Evolutionary conservation across 768 basidiomycete species (phyloP), one percentile per base, ranked within the genome.

Genomic region (Suillus bovinus): DNA sequence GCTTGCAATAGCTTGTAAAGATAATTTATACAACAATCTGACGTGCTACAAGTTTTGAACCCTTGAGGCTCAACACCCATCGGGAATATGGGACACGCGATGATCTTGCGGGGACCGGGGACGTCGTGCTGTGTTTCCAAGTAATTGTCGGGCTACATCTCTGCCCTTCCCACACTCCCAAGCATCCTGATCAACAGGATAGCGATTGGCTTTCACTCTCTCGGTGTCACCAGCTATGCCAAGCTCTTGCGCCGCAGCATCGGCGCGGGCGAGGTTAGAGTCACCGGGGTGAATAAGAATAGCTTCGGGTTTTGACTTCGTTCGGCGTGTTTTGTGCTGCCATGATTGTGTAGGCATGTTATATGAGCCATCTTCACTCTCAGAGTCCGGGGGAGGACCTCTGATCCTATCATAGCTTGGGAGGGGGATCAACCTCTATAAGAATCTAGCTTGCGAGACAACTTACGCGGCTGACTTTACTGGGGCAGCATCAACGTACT

Each of bases 211-310:
- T 60, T 77, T 72, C 6, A 82, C 82, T 27, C 76, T 75, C 39
- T 86, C 82, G 9, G 83, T 81, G 61, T 82, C 79, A 24, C 80
- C 77, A 4, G 72, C 72, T 20, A 87, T 63, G 27, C 86, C 87
- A 36, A 86, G 73, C 66, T 84, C 80, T 52, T 82, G 70, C 0
- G 86, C 86, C n/a, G 74, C 79, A 10, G 82, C 85, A 62, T 89
- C 87, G 3, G 88, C 88, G 39, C 88, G 85, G 7, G 86, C 86
- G 64, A 87, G 68, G 68, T 88, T 88, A 41, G 86, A 88, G 47
- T 86, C 71, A 47, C 72, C 72, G 2, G 89, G 87, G 67, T 89
- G 87, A 56, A 89, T 88, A 66, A 84, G 84, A 57, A 89, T 84
- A 41, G 70, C 74, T 13, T 82, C 82, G 3, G 87, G 86, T 68